Base-by-base conservation (phyloP, 352 stramenopile species). In the Pythium volutum region DNA sequence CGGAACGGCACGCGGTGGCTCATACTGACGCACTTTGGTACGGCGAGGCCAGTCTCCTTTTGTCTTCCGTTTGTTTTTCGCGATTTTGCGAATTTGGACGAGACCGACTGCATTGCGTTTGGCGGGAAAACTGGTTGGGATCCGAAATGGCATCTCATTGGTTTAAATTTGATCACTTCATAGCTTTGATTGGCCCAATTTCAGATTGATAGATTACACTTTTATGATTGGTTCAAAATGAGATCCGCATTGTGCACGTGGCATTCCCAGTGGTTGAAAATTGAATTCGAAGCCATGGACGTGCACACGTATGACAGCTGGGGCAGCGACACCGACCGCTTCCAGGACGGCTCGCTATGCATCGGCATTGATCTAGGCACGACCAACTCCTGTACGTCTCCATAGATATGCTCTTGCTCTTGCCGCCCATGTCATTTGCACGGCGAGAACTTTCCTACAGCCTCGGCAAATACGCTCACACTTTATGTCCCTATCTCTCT, bases 361-460 rank as follows among this genome's bases (percentile, higher is more conserved):
- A 98, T 99, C 61, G 98, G 98, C 61, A 99, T 99, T 72, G 98
- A 99, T 84, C 84, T 99, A 59, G 98, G 98, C 71, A 99, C 98
- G 10, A 99, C 98, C 25, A 99, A 99, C 83, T 99, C 96, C 18
- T 99, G 97, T 93, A 68, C 67, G 69, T 59, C 14, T 7, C 18
- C 18, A 18, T 56, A 9, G 14, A 0, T 38, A 14, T 63, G 16
- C 42, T 14, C 23, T 3, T 39, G n/a, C 14, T 42, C 23, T 27
- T 12, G 2, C 15, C 14, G 20, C 2, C 14, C 26, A 25, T 51
- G 45, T 14, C 15, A 26, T 38, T 48, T n/a, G 39, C 59, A 36
- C 20, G 1, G 2, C 4, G 9, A 14, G 11, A 25, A 9, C 18
- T 22, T 6, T 11, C 23, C 58, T 64, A 33, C n/a, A 18, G 46